phyloP scores from a whole-genome alignment of 805 yeast genomes.

The Candida silvicultrix region DNA sequence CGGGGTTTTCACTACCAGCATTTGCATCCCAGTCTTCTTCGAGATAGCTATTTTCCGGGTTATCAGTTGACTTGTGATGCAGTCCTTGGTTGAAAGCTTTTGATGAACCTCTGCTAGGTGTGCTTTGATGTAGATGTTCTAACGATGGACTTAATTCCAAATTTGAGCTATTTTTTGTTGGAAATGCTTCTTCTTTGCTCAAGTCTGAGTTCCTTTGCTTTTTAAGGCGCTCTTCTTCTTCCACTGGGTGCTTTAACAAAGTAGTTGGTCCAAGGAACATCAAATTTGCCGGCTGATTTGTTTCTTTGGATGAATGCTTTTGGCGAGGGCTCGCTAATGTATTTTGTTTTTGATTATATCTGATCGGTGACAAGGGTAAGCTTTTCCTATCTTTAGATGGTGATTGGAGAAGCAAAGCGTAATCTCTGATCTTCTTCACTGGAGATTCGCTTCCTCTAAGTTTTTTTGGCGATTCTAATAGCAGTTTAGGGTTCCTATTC shows the following conservation, averaged over 20 bases:
- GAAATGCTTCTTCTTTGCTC: background rate
- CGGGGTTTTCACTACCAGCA: no score
- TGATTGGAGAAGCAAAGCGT: constrained; percentile 14
- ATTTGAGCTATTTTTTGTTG: background rate
- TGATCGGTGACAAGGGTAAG: constrained; percentile 16
- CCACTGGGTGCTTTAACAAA: background rate
- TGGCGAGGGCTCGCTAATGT: no score
- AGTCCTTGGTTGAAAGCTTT: background rate
- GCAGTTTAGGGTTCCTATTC: constrained; percentile 17
- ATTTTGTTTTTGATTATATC: constrained; percentile 3
- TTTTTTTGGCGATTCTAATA: constrained; percentile 21
- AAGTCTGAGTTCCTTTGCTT: background rate
- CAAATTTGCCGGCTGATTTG: background rate
- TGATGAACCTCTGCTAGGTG: background rate
- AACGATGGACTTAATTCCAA: background rate
- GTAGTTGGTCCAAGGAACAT: background rate
- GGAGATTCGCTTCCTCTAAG: constrained; percentile 22
- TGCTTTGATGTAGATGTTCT: background rate
- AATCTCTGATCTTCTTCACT: constrained; percentile 16
- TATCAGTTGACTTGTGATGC: background rate
- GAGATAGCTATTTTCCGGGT: background rate
- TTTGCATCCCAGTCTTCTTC: no score
- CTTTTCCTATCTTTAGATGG: constrained; percentile 15
- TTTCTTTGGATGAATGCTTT: background rate
- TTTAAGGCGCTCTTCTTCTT: background rate